Evolutionary conservation across 2,329 filamentous ascomycete species (phyloP), one percentile per base, ranked within the genome.

Genomic region (Ascochyta viciae-villosae): DNA sequence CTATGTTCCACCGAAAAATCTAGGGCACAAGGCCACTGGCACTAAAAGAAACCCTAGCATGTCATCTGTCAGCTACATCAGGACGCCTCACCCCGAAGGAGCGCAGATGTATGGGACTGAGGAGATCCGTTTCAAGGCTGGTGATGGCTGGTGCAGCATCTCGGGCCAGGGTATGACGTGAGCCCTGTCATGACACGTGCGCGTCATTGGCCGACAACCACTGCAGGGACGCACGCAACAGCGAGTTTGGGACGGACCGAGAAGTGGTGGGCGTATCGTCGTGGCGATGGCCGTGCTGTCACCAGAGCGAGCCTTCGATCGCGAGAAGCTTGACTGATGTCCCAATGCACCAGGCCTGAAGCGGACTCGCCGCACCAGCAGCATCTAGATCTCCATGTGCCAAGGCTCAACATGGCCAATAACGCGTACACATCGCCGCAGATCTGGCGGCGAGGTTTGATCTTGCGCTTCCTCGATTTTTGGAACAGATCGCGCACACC

Each of bases 281-380:
- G 24, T 55, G 41, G 60, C 68, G 69, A 71, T 72, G 63, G 57
- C 63, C 58, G 61, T 62, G 64, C 49, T 62, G 60, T 67, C 65
- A 70, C 69, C 49, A 64, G 64, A 61, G 44, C 22, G 52, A 40
- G 54, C 47, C 48, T 48, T 51, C 50, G 69, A 73, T 73, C 70
- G 70, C 63, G 66, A 68, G 61, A 24, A 44, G 43, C 40, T 46
- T 52, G 52, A 50, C 47, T 54, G 27, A 43, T 48, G 35, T 24
- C 44, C 33, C 50, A 40, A 60, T 57, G 47, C 46, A 34, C 61
- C 60, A 63, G 54, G 50, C 68, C 66, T 31, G 26, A 54, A 43
- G 13, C 12, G 50, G 63, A 24, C 42, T 60, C 64, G 50, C 24
- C 15, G 39, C 23, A 31, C 37, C 37, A 10, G 2, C 13, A 34